These are phyloP conservation scores for Ceratobasidium sp. DNA, from an alignment of 1,284 basidiomycete species.

Conservation along the genomic window DNA sequence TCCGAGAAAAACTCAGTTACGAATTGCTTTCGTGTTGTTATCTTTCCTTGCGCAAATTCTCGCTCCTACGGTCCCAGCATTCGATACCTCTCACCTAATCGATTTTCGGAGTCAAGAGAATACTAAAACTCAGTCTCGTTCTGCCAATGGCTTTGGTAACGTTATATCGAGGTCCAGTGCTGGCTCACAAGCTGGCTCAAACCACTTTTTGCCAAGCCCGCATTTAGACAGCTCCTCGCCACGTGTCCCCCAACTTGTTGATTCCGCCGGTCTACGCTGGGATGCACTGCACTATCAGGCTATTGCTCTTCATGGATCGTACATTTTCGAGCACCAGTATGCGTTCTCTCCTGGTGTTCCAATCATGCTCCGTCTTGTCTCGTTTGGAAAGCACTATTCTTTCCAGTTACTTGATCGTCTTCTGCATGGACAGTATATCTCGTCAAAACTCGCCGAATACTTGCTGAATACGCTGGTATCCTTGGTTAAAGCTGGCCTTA, in stretches of 20 bases:
- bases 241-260: background rate
- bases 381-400: background rate
- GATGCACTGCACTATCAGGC: constrained; percentile 85
- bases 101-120: too few relatives aligned
- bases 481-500: background rate
- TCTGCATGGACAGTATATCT: background rate
- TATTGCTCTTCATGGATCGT: constrained; percentile 71
- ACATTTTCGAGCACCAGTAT: constrained; percentile 85
- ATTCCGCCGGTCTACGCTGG: constrained; percentile 76
- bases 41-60: constrained; percentile 4
- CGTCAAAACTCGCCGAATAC: too few relatives aligned
- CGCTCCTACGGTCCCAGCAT: constrained; percentile 20
- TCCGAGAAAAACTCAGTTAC: background rate
- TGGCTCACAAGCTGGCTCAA: background rate
- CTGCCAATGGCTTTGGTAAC: background rate
- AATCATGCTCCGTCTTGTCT: constrained; percentile 64
- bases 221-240: background rate
- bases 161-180: too few relatives aligned
- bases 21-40: background rate
- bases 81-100: constrained; percentile 36
- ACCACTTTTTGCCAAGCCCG: background rate
- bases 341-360: constrained; percentile 87
- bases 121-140: background rate
- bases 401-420: background rate
- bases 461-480: background rate